Percentiles rank a stretch among this genome's conserved stretches.
These are phyloP conservation scores for Neurospora africana DNA, from an alignment of 495 filamentous ascomycete species.

Conservation along the genomic window DNA sequence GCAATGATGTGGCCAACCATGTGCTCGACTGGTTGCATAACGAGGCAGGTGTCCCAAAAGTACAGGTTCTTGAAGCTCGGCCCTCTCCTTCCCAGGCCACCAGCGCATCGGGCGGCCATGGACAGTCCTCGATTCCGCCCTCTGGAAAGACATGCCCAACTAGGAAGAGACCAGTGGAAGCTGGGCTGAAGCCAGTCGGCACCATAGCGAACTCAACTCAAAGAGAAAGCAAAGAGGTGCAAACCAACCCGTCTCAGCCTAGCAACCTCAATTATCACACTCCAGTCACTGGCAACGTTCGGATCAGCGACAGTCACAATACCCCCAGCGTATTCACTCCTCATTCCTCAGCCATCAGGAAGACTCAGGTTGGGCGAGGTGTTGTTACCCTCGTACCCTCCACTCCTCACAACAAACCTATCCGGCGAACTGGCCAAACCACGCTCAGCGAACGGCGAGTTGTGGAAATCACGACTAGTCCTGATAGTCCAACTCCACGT, in stretches of 20 bases:
- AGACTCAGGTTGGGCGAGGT: background rate
- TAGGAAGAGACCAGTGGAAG: background rate
- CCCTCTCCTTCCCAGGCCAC: background rate
- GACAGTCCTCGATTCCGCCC: background rate
- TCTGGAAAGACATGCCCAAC: background rate
- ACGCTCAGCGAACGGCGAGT: background rate
- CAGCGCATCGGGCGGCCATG: background rate
- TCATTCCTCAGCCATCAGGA: background rate
- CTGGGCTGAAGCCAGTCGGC: background rate
- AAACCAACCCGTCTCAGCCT: background rate
- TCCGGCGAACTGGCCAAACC: background rate
- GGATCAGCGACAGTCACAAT: background rate
- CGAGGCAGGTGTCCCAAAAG: background rate
- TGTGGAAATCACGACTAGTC: background rate
- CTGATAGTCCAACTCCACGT: background rate
- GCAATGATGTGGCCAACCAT: conserved; percentile 33
- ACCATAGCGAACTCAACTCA: background rate
- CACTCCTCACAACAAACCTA: background rate
- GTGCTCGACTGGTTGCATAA: conserved; percentile 12
- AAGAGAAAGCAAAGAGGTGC: background rate
- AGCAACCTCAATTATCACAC: background rate
- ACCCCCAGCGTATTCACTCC: background rate
- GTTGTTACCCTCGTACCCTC: background rate
- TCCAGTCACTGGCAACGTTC: background rate
- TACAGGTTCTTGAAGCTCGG: background rate